phyloP scores from a whole-genome alignment of 202 grass and related monocot species.

The Zoysia matrella region DNA sequence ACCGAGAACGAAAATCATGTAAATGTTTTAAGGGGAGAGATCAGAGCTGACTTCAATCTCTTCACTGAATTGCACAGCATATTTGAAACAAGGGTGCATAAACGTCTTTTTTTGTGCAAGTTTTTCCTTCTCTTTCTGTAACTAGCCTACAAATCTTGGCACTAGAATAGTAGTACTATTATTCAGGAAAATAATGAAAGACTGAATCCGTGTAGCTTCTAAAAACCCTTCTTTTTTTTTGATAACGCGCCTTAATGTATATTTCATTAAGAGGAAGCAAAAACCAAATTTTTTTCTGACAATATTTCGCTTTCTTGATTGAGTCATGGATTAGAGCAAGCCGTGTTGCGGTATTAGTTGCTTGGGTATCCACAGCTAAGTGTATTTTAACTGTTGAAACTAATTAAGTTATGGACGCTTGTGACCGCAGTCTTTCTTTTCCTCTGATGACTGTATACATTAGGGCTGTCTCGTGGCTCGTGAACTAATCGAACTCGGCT shows the following conservation, averaged over 20 bases:
- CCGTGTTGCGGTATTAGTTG: background rate
- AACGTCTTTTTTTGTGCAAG: background rate
- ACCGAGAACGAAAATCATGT: background rate
- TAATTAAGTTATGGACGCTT: background rate
- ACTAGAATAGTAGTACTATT: background rate
- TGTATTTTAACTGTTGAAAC: constrained; percentile 18
- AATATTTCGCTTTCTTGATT: background rate
- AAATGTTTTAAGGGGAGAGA: background rate
- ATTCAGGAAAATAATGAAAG: background rate
- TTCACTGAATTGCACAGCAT: background rate
- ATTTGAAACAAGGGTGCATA: background rate
- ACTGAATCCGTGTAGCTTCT: background rate
- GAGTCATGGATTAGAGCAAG: background rate
- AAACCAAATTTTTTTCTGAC: background rate
- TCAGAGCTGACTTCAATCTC: background rate
- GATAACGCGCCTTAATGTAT: no score
- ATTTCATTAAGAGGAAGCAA: no score
- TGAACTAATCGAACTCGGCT: no score
- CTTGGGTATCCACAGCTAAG: background rate
- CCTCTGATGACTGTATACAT: background rate
- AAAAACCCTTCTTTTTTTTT: background rate
- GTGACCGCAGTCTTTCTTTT: constrained; percentile 31
- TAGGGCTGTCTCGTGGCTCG: no score
- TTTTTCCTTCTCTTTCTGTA: background rate
- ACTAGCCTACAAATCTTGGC: background rate